Evolutionary conservation across 2,329 filamentous ascomycete genomes (phyloP), one percentile per base, ranked within the genome.

Genomic region (Tolypocladium tundrense): DNA sequence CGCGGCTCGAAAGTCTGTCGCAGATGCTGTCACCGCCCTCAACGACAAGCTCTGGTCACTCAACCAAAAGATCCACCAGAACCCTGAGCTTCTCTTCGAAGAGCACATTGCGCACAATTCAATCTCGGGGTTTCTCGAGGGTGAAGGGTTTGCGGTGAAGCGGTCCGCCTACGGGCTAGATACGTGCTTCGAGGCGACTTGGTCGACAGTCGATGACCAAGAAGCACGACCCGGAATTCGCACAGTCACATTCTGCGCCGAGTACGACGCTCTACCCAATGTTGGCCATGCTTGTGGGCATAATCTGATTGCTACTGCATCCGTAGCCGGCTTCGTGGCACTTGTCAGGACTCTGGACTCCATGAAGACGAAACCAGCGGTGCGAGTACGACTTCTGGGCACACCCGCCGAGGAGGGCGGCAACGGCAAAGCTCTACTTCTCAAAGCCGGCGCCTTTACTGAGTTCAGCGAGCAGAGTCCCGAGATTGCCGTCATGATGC

Each of bases 381-480:
- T 43, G 10, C 41, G 55, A 4, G 64, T 77, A 2, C 68, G 73
- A 1, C 65, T 76, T 1, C 64, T 76, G 0, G 73, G 75, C 4
- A 76, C 73, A 0, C 74, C 73, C 0, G 74, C 74, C 5, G 73
- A 77, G 48, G 74, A 76, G 58, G 72, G 72, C 19, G 73, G 73
- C 41, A 73, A 73, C 19, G 74, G 74, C 11, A 50, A 77, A 76
- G 62, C 65, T 79, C 51, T 72, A 70, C 43, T 68, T 79, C 42
- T 50, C 16, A n/a, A 50, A 19, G 45, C 45, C 14, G 45, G 27
- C 6, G 45, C 45, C 3, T 50, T 50, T 50, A 2, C 7, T 16
- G 14, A 50, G 2, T 16, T 50, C 24, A 31, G 45, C 24, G 24
- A 50, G 14, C 24, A 50, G 27, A 50, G 14, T 19, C 24, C 45